These are phyloP conservation scores for Sistotremastrum niveocremeum DNA, from an alignment of 768 basidiomycete species.

Conservation along the genomic window DNA sequence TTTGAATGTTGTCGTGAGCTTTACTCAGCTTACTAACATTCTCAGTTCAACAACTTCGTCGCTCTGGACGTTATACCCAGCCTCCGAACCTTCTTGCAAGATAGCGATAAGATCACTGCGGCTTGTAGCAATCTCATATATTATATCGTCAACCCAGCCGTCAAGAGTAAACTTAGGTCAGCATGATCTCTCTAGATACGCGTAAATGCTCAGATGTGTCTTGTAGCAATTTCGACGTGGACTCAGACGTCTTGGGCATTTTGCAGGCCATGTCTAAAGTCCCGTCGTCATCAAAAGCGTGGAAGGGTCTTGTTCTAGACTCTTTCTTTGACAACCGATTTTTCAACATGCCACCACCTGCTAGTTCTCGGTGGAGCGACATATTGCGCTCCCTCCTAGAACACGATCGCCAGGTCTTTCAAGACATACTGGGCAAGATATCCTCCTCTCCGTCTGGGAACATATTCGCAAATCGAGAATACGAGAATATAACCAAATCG, in stretches of 20 bases:
- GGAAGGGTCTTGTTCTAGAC: constrained; percentile 71
- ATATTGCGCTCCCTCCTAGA: constrained; percentile 74
- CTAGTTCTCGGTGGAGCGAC: constrained; percentile 54
- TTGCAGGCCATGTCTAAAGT: constrained; percentile 69
- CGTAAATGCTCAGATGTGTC: constrained; percentile 6
- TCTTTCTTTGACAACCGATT: constrained; percentile 75
- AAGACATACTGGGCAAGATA: constrained; percentile 46
- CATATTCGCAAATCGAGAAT: constrained; percentile 91
- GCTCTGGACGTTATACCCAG: constrained; percentile 57
- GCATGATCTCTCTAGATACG: not conserved
- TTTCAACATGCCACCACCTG: constrained; percentile 57
- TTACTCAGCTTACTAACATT: constrained; percentile 10
- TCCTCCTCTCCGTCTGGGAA: constrained; percentile 83
- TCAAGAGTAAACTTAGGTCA: constrained; percentile 57
- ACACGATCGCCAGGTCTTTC: constrained; percentile 72
- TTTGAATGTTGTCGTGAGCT: constrained; percentile 33
- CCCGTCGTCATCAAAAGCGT: constrained; percentile 66
- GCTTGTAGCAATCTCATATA: constrained; percentile 75
- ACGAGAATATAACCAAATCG: constrained; percentile 80
- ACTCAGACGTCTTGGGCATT: constrained; percentile 49
- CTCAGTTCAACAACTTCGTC: constrained; percentile 59
- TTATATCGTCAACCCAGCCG: constrained; percentile 66
- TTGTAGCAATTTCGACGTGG: constrained; percentile 64
- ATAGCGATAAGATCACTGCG: constrained; percentile 70
- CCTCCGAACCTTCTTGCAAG: constrained; percentile 65